These are phyloP conservation scores for Colletotrichum navitas DNA, from an alignment of 2,329 filamentous ascomycete species.

Conservation along the genomic window DNA sequence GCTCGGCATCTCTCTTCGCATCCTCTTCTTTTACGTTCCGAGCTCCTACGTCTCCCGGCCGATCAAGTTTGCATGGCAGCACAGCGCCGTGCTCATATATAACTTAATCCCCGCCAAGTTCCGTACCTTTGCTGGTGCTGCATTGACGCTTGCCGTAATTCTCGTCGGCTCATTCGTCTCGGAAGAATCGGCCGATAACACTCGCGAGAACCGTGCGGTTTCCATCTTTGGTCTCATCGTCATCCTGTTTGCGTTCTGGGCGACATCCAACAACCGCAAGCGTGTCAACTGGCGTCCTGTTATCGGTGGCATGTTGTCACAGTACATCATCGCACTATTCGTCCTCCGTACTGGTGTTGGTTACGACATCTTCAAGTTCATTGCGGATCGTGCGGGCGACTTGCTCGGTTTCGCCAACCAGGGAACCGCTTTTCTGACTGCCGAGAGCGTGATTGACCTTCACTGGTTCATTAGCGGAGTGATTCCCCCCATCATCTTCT, in stretches of 20 bases:
- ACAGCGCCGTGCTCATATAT: constrained; percentile 70
- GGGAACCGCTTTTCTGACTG: constrained; percentile 80
- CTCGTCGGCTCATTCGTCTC: constrained; percentile 83
- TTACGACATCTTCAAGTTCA: constrained; percentile 92
- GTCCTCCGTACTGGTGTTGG: constrained; percentile 85
- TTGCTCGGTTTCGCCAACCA: constrained; percentile 81
- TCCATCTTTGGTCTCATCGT: constrained; percentile 83
- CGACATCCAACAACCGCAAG: constrained; percentile 77
- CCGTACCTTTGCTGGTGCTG: constrained; percentile 72
- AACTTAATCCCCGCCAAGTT: constrained; percentile 75
- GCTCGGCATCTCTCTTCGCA: constrained; percentile 78
- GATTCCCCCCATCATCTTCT: constrained; percentile 95
- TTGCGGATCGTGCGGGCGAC: constrained; percentile 79
- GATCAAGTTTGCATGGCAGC: constrained; percentile 75
- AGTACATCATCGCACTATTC: constrained; percentile 91
- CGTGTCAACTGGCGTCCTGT: constrained; percentile 81
- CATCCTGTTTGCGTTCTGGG: constrained; percentile 75
- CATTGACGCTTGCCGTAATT: constrained; percentile 76
- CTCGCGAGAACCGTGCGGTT: constrained; percentile 81
- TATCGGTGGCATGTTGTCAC: constrained; percentile 87
- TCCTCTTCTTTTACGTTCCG: constrained; percentile 81
- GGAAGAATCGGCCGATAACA: constrained; percentile 80
- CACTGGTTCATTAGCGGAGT: constrained; percentile 82
- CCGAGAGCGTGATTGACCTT: constrained; percentile 55
- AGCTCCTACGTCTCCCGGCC: constrained; percentile 75